Evolutionary conservation across 495 filamentous ascomycete genomes (phyloP).

Genomic region (Penicillium paxilli): DNA sequence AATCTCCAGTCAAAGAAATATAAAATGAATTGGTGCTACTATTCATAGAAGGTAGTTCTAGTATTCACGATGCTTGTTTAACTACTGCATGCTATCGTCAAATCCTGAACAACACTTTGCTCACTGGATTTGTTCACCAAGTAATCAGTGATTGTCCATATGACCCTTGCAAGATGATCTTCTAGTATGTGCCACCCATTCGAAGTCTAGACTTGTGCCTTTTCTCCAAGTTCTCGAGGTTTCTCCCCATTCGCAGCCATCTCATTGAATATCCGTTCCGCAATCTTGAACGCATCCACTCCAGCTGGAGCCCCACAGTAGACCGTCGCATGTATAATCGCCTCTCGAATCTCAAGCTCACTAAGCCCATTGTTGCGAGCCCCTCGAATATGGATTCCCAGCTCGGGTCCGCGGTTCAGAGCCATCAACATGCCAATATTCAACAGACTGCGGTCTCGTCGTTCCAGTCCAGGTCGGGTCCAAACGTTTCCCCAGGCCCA

Average conservation of each 20-base stretch:
- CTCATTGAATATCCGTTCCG: constrained; percentile 14
- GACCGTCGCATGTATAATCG: constrained; percentile 45
- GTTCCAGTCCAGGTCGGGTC: constrained; percentile 48
- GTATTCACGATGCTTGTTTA: too few species aligned
- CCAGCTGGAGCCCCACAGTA: constrained; percentile 47
- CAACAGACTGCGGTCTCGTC: constrained; percentile 46
- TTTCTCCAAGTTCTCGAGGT: constrained; percentile 6
- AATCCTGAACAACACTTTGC: too few species aligned
- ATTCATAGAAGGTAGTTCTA: too few species aligned
- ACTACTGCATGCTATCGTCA: too few species aligned
- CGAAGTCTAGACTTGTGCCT: background rate
- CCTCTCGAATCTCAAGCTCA: constrained; percentile 54
- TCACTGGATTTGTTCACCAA: too few species aligned
- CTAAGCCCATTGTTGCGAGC: constrained; percentile 48
- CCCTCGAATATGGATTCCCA: constrained; percentile 50
- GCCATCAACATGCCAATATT: constrained; percentile 54
- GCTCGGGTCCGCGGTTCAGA: constrained; percentile 42
- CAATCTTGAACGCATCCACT: constrained; percentile 28
- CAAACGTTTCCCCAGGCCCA: constrained; percentile 50
- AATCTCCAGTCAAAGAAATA: too few species aligned
- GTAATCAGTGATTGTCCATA: too few species aligned
- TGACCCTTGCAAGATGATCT: too few species aligned
- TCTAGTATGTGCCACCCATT: too few species aligned
- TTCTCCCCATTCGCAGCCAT: constrained; percentile 18
- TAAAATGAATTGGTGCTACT: too few species aligned